Evolutionary conservation across 1,284 basidiomycete genomes (phyloP).

Genomic region (Apiotrichum gamsii): DNA sequence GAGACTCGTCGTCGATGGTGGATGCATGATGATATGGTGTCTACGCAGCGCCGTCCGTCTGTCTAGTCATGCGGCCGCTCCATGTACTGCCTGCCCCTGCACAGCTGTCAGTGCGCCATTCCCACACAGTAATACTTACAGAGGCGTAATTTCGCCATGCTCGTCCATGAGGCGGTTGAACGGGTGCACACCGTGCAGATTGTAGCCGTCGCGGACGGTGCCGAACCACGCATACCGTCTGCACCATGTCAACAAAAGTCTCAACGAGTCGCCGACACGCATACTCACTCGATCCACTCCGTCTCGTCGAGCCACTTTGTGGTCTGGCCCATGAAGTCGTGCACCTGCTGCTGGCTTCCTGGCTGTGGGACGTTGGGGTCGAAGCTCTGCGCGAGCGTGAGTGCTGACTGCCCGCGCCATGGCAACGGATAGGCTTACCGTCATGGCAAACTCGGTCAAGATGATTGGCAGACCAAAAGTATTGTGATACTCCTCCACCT

Average conservation of each 20-base stretch:
- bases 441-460: conserved; percentile 42
- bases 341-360: conserved; percentile 33
- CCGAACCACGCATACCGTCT: conserved; percentile 17
- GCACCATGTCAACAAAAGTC: conserved; percentile 1
- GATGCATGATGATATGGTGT: no score
- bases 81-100: conserved; percentile 29
- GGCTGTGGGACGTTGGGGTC: conserved; percentile 34
- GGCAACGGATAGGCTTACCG: no score
- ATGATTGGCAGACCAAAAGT: conserved; percentile 33
- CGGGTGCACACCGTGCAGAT: conserved; percentile 30
- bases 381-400: conserved; percentile 39
- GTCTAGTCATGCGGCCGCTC: no score
- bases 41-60: no score
- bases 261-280: conserved; percentile 2
- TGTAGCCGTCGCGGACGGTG: conserved; percentile 12
- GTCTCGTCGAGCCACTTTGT: conserved; percentile 34
- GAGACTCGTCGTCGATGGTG: no score
- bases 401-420: no score
- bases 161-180: conserved; percentile 33
- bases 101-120: not conserved
- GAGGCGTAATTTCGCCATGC: conserved; percentile 22
- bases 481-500: conserved; percentile 25
- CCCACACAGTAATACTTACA: conserved; percentile 19
- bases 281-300: conserved; percentile 20
- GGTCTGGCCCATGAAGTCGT: conserved; percentile 39